Conservation (phyloP, 192 early-diverging fungal species). For the Dissophora globulifera region DNA sequence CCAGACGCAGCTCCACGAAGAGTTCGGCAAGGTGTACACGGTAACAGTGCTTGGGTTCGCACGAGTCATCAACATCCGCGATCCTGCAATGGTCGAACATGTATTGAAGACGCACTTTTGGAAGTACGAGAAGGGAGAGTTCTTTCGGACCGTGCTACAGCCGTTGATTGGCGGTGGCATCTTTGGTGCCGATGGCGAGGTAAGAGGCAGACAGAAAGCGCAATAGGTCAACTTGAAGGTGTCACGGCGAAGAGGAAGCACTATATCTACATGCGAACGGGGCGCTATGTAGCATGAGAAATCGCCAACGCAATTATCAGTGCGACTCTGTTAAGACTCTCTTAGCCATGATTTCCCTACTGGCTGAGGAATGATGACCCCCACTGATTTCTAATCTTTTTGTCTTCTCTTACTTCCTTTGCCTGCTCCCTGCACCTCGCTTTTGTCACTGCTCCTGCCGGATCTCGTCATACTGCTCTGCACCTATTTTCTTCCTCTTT, state of each 20-base stretch:
- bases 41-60: conserved; percentile 21
- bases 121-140: conserved; percentile 31
- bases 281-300: no score
- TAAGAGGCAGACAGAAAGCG: background rate
- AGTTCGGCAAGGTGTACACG: conserved; percentile 20
- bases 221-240: background rate
- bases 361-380: no score
- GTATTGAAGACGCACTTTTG: conserved; percentile 34
- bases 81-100: conserved; percentile 31
- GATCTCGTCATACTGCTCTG: no score
- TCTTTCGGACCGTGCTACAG: conserved; percentile 1
- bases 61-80: conserved; percentile 15
- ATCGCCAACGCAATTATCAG: no score
- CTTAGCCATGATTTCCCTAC: no score
- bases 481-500: background rate
- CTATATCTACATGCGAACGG: no score
- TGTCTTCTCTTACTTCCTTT: no score
- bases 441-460: no score
- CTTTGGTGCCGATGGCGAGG: conserved; percentile 43
- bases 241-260: no score
- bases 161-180: conserved; percentile 36
- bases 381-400: no score
- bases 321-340: no score
- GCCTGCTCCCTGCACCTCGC: no score
- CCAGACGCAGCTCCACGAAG: conserved; percentile 4